Evolutionary conservation across 1,139 yeast genomes (phyloP).

Genomic region (Hyphopichia khmerensis): DNA sequence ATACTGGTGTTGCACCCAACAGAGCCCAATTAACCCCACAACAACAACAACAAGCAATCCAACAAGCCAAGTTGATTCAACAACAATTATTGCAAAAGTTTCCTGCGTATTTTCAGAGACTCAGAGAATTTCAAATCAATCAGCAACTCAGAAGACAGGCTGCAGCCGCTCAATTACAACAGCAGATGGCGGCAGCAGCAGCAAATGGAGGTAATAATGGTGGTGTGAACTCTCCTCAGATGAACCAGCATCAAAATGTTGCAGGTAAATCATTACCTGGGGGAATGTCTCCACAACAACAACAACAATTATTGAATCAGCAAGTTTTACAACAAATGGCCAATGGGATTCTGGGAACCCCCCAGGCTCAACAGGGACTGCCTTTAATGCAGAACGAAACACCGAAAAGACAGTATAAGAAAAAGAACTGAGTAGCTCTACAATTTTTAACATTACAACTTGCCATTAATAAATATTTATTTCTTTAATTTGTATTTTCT

Average conservation of each 20-base stretch:
- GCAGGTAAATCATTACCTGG: constrained; percentile 15
- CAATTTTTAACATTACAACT: background rate
- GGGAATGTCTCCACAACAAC: constrained; percentile 10
- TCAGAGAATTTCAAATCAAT: constrained; percentile 40
- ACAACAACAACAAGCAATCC: constrained; percentile 47
- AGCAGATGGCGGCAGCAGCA: constrained; percentile 8
- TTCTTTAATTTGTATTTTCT: background rate
- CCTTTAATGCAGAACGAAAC: background rate
- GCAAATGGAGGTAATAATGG: constrained; percentile 13
- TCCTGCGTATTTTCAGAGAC: constrained; percentile 45
- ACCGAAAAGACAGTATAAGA: constrained; percentile 2
- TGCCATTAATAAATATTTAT: background rate
- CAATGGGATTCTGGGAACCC: constrained; percentile 8
- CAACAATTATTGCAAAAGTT: constrained; percentile 45
- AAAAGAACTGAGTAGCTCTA: background rate
- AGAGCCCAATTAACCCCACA: constrained; percentile 43
- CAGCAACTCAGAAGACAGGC: constrained; percentile 35
- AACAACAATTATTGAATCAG: constrained; percentile 16
- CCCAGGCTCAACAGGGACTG: constrained; percentile 4
- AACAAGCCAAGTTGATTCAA: constrained; percentile 44
- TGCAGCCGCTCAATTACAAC: constrained; percentile 15
- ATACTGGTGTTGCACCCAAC: constrained; percentile 45
- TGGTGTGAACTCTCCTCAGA: constrained; percentile 12
- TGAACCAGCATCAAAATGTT: constrained; percentile 12
- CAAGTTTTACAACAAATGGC: constrained; percentile 21